phyloP scores from a whole-genome alignment of 495 filamentous ascomycete species.

The Cercophora newfieldiana region DNA sequence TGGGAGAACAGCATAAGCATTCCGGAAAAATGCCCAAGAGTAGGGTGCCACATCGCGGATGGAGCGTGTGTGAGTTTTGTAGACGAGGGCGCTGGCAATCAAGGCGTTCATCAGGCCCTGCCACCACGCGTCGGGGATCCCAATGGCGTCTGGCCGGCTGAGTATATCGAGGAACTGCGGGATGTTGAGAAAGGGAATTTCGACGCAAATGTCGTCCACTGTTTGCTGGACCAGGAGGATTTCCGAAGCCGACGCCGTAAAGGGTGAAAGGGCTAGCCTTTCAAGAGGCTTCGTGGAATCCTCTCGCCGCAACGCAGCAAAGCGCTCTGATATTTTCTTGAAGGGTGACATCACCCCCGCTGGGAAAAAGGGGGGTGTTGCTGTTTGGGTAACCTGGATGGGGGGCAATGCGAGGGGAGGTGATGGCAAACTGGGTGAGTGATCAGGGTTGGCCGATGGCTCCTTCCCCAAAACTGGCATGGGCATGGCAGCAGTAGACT shows the following conservation, averaged over 20 bases:
- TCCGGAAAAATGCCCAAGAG: conserved; percentile 6
- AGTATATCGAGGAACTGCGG: neutral
- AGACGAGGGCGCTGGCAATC: neutral
- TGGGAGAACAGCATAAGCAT: conserved; percentile 13
- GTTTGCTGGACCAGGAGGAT: neutral
- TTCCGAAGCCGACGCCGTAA: neutral
- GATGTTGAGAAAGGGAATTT: conserved; percentile 6
- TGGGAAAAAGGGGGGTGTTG: neutral
- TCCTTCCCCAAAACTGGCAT: neutral
- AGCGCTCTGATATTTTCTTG: neutral
- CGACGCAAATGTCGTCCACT: neutral
- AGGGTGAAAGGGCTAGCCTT: neutral
- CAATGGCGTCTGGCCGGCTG: neutral
- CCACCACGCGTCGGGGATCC: neutral
- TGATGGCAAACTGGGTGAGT: too few species aligned
- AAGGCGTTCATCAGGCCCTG: conserved; percentile 4
- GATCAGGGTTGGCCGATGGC: neutral
- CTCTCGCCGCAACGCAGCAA: neutral
- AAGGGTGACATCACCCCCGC: neutral
- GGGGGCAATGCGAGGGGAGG: neutral
- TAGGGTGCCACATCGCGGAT: neutral
- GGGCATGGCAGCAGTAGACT: neutral
- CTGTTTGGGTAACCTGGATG: neutral
- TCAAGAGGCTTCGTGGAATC: neutral
- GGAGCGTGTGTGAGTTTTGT: neutral